Base-by-base conservation (phyloP, 2,329 filamentous ascomycete genomes). In the Fusarium veterinarium region DNA sequence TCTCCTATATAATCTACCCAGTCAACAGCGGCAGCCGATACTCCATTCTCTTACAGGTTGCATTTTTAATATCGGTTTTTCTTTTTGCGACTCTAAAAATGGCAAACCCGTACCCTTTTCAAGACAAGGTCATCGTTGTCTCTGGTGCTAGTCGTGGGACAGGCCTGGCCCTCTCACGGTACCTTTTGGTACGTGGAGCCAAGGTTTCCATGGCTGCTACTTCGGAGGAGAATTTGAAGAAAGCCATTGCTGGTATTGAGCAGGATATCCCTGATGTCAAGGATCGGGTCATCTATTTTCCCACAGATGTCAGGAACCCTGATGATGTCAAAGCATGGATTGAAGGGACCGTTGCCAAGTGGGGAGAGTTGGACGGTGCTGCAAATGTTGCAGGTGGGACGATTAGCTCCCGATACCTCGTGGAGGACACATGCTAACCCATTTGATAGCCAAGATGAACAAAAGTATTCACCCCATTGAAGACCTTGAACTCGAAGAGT, bases 111-210 rank as follows among this genome's bases (percentile, higher is more conserved):
- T 77, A 75, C 30, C 75, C 73, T 20, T 77, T 77, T 35, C 51
- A 74, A 52, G 69, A 75, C 13, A 91, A 92, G 79, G 89, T 88
- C 31, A 87, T 93, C 72, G 88, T 92, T 63, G 85, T 94, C 30
- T 90, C 88, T 7, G 89, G 89, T 25, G 88, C 88, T 16, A 89
- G 87, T 77, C 85, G 88, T 42, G 89, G 89, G 25, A 86, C 90
- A 31, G 89, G 89, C 44, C 81, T 89, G 19, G 86, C 86, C 30
- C 82, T 89, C 3, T 83, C 87, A 0, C 80, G 85, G 37, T 81
- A 83, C 52, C 81, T 90, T 20, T 80, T 90, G n/a, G 75, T 81
- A 25, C 69, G 79, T n/a, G 79, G 80, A 12, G 80, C 79, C n/a
- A 76, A 68, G 30, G 71, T 81, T 4, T 81, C 80, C 11, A 76